phyloP scores from a whole-genome alignment of 345 rosid species.

The Aquilaria sinensis region DNA sequence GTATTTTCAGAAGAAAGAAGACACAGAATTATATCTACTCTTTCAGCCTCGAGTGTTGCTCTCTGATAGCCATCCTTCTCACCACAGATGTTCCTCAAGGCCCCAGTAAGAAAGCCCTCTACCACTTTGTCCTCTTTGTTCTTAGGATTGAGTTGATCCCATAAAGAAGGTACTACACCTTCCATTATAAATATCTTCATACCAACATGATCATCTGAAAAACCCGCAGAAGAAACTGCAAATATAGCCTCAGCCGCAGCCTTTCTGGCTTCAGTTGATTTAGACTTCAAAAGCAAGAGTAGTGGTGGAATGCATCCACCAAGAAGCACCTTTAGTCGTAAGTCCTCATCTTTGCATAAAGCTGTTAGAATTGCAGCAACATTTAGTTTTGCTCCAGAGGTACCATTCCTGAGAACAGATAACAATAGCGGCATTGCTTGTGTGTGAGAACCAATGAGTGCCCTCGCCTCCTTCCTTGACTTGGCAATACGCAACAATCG shows the following conservation, averaged over 20 bases:
- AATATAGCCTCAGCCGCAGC: constrained; percentile 78
- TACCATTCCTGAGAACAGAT: constrained; percentile 73
- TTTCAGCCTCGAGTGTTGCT: constrained; percentile 65
- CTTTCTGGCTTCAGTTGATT: constrained; percentile 59
- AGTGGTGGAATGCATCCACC: constrained; percentile 94
- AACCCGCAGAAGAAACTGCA: constrained; percentile 78
- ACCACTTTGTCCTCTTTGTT: constrained; percentile 66
- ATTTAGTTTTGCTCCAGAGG: constrained; percentile 58
- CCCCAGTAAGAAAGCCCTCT: constrained; percentile 79
- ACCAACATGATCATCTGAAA: constrained; percentile 77
- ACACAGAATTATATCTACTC: constrained; percentile 58
- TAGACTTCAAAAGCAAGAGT: constrained; percentile 72
- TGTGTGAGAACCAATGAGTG: constrained; percentile 57
- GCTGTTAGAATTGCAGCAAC: constrained; percentile 58
- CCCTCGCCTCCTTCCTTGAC: constrained; percentile 68
- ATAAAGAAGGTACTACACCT: constrained; percentile 73
- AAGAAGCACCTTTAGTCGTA: constrained; percentile 72
- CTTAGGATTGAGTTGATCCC: constrained; percentile 64
- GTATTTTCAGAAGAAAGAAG: constrained; percentile 75
- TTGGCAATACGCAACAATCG: constrained; percentile 62
- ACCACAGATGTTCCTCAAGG: constrained; percentile 82
- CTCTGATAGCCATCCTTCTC: constrained; percentile 72
- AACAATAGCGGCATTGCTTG: constrained; percentile 88
- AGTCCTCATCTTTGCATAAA: constrained; percentile 69
- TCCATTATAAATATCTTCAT: constrained; percentile 82